Conservation (phyloP, 2,329 filamentous ascomycete genomes). For the Byssochlamys sp. region DNA sequence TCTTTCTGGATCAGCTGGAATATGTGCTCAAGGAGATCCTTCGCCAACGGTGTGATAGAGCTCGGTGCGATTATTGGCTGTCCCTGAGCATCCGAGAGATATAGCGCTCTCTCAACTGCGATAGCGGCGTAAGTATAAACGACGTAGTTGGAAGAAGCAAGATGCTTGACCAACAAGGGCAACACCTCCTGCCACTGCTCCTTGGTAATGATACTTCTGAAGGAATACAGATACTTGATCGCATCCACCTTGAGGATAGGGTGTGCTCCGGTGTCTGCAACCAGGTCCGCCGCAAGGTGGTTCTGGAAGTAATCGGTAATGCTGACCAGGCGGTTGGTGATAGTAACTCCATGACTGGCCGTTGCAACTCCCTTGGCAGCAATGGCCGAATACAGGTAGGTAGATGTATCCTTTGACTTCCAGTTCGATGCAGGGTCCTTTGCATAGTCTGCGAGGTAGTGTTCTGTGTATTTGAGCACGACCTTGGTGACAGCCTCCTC, state of each 20-base stretch:
- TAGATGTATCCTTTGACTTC: constrained; percentile 97
- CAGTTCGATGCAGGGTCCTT: constrained; percentile 63
- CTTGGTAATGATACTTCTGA: constrained; percentile 86
- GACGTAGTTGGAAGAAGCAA: constrained; percentile 84
- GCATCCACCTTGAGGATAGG: constrained; percentile 92
- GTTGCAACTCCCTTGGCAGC: constrained; percentile 86
- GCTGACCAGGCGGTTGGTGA: constrained; percentile 75
- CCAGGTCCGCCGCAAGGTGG: constrained; percentile 78
- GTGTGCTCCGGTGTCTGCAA: constrained; percentile 58
- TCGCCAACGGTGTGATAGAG: constrained; percentile 71
- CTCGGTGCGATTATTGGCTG: constrained; percentile 69
- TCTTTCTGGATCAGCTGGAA: constrained; percentile 87
- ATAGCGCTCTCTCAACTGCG: constrained; percentile 85
- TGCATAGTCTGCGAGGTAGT: constrained; percentile 67
- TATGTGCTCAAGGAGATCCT: constrained; percentile 77
- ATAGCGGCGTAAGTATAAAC: constrained; percentile 97
- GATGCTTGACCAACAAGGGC: constrained; percentile 78
- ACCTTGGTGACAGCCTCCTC: constrained; percentile 74
- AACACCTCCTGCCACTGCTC: constrained; percentile 87
- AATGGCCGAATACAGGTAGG: constrained; percentile 89
- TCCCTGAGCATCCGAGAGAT: constrained; percentile 65
- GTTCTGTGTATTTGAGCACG: constrained; percentile 77
- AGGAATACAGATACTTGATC: constrained; percentile 95
- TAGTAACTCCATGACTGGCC: constrained; percentile 78
- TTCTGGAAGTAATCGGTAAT: constrained; percentile 92